phyloP scores from a whole-genome alignment of 257 asterid species.

The Petunia secreta region DNA sequence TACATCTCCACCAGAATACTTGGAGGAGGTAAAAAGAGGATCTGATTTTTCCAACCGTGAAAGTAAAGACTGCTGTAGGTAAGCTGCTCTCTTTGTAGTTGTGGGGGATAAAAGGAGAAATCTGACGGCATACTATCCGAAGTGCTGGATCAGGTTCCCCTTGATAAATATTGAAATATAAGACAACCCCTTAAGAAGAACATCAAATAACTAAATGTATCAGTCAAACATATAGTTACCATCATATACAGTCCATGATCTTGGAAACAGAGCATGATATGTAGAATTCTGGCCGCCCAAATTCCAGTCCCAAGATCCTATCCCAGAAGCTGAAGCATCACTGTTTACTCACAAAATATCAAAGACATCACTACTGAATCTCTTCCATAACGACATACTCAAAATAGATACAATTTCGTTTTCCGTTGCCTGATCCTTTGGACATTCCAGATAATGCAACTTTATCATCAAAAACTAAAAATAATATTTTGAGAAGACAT shows the following conservation, averaged over 20 bases:
- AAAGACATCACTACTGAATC: conserved; percentile 30
- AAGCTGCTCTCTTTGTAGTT: conserved; percentile 96
- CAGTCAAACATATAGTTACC: conserved; percentile 51
- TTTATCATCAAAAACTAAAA: background rate
- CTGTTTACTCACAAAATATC: conserved; percentile 53
- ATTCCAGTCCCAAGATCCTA: conserved; percentile 98
- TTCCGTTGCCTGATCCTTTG: background rate
- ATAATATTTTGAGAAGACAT: background rate
- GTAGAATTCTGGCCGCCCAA: conserved; percentile 69
- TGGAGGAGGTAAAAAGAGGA: conserved; percentile 22
- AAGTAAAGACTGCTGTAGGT: conserved; percentile 84
- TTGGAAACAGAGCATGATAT: conserved; percentile 93
- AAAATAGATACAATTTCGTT: background rate
- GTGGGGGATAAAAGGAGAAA: conserved; percentile 93
- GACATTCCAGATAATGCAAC: background rate
- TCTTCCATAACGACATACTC: background rate
- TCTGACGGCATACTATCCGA: conserved; percentile 85
- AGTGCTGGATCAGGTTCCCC: conserved; percentile 97
- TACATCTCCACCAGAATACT: conserved; percentile 16
- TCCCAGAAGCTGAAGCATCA: conserved; percentile 71
- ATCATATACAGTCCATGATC: conserved; percentile 98
- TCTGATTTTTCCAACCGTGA: conserved; percentile 53
- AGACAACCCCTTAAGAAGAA: conserved; percentile 33
- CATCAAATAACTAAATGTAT: conserved; percentile 28
- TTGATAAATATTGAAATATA: conserved; percentile 39